phyloP scores from a whole-genome alignment of 371 early-diverging fungal genomes.

The Rhizopus stolonifer region DNA sequence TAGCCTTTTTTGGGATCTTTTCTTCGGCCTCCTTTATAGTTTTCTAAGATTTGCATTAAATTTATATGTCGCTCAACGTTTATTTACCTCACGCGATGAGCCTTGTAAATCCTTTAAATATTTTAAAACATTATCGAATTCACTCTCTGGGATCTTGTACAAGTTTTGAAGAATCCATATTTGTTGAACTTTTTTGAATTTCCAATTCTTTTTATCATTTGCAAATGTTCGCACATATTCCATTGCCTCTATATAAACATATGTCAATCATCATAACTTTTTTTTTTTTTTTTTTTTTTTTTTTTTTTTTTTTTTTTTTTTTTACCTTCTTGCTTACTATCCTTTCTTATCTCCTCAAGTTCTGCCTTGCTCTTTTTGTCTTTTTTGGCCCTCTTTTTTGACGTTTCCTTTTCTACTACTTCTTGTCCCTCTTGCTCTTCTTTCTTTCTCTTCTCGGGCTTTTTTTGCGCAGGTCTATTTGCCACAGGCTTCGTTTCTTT shows the following conservation, averaged over 20 bases:
- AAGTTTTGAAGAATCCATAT: conserved; percentile 61
- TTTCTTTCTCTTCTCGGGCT: conserved; percentile 16
- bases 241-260: conserved; percentile 22
- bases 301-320: background rate
- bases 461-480: conserved; percentile 4
- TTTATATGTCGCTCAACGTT: conserved; percentile 4
- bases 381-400: conserved; percentile 18
- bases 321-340: conserved; percentile 21
- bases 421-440: conserved; percentile 15
- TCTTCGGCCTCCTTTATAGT: conserved; percentile 33
- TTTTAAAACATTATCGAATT: conserved; percentile 22
- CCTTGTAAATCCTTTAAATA: conserved; percentile 33
- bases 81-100: conserved; percentile 26
- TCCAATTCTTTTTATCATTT: conserved; percentile 46
- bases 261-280: background rate
- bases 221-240: conserved; percentile 35
- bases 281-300: too few relatives aligned
- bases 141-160: conserved; percentile 36
- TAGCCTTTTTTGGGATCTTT: conserved; percentile 15
- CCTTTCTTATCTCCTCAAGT: conserved; percentile 21
- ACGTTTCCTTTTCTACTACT: conserved; percentile 4
- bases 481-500: background rate
- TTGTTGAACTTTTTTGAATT: conserved; percentile 64
- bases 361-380: conserved; percentile 17
- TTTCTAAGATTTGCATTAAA: conserved; percentile 40